Evolutionary conservation across 352 stramenopile species (phyloP), one percentile per base, ranked within the genome.

Genomic region (Phytophthora multivora): DNA sequence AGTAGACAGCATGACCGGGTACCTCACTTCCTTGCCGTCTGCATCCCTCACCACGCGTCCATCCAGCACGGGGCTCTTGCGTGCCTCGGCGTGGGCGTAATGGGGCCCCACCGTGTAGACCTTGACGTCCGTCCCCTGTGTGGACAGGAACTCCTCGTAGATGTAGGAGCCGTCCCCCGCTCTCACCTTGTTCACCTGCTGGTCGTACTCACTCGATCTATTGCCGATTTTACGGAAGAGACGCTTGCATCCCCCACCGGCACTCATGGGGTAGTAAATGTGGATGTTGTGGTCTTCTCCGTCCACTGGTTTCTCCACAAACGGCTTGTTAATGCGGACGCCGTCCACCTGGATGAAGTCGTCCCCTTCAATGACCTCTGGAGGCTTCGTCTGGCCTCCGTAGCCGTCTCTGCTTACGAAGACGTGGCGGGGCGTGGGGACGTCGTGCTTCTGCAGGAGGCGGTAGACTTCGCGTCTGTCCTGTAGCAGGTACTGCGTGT

Each of bases 241-340:
- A 40, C 97, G 93, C 73, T 99, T 99, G 72, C 96, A 98, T 26
- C 98, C 98, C 28, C 98, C 98, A n/a, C 98, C 98, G 16, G 97
- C 97, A 49, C 85, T 98, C 65, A 96, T 97, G 1, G 98, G 98
- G 75, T 99, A 99, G 76, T 99, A 99, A 53, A 99, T 99, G 72
- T 98, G 80, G 66, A 99, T 98, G 72, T 99, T 99, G 78, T 99
- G 98, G 80, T 99, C 96, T 63, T 99, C 98, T 19, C 95, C 97
- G 73, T 99, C 91, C 18, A 99, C 97, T 1, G 98, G 98, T 66
- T 99, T 99, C 75, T 99, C 98, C 5, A 99, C 98, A 66, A 99
- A 99, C 8, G 98, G 98, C 76, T 99, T 99, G 66, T 97, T 72
- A 42, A 99, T 97, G 46, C 86, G 86, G 33, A 98, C 83, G 43